phyloP scores from a whole-genome alignment of 148 eudicot genomes.

The Selenicereus undatus region DNA sequence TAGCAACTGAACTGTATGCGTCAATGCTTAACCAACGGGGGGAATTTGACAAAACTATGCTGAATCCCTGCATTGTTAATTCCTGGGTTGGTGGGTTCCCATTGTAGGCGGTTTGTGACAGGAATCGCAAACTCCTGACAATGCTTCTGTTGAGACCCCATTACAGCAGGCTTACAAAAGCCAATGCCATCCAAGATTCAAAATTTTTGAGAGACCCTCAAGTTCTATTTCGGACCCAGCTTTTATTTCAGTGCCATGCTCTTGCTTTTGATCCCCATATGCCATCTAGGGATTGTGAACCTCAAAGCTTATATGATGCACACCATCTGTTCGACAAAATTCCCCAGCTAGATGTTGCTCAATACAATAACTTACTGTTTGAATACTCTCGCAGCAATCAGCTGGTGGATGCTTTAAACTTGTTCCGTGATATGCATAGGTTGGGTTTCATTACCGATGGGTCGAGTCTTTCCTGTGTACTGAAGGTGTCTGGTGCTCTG shows the following conservation, averaged over 20 bases:
- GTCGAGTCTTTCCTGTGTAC: slow-evolving; percentile 64
- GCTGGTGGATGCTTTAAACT: slow-evolving; percentile 38
- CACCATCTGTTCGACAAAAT: slow-evolving; percentile 57
- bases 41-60: not conserved
- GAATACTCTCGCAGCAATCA: slow-evolving; percentile 50
- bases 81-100: too few relatives aligned
- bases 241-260: slow-evolving; percentile 21
- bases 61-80: not conserved
- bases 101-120: too few relatives aligned
- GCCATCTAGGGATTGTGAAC: not conserved
- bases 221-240: slow-evolving; percentile 22
- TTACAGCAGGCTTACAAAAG: slow-evolving; percentile 22
- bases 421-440: slow-evolving; percentile 39
- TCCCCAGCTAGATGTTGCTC: slow-evolving; percentile 29
- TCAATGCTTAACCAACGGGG: not conserved
- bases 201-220: slow-evolving; percentile 19
- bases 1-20: not conserved
- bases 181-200: slow-evolving; percentile 18
- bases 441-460: slow-evolving; percentile 49
- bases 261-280: slow-evolving; percentile 25
- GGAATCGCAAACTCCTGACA: not conserved
- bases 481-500: slow-evolving; percentile 66
- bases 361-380: slow-evolving; percentile 51
- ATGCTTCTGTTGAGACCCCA: slow-evolving; percentile 20
- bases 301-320: slow-evolving; percentile 22